Percentiles rank a stretch among this genome's conserved stretches.
Evolutionary conservation across 2,329 filamentous ascomycete genomes (phyloP).

Genomic region (Claviceps arundinis): DNA sequence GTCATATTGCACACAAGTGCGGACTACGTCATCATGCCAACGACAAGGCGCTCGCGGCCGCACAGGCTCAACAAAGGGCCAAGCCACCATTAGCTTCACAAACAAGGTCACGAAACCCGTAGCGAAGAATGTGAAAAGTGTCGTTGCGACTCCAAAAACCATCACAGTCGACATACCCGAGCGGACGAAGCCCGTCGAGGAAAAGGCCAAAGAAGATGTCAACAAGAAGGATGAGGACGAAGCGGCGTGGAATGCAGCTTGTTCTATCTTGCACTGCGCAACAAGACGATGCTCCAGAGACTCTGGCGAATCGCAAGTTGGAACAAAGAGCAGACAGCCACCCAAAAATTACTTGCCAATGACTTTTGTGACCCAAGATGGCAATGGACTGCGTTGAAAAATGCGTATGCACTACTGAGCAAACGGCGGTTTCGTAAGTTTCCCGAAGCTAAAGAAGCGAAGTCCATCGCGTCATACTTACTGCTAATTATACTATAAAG

Average conservation of each 20-base stretch:
- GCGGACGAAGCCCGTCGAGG: no score
- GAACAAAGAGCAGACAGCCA: constrained; percentile 74
- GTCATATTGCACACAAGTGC: no score
- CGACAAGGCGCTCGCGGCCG: no score
- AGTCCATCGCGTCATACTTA: neutral
- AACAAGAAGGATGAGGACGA: no score
- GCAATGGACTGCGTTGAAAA: constrained; percentile 83
- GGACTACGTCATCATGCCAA: no score
- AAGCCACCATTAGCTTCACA: no score
- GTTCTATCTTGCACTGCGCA: constrained; percentile 80
- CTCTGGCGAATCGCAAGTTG: constrained; percentile 91
- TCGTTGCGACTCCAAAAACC: no score
- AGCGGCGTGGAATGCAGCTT: constrained; percentile 84
- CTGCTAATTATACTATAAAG: constrained; percentile 25
- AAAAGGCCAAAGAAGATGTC: no score
- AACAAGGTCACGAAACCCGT: no score
- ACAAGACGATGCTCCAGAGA: constrained; percentile 80
- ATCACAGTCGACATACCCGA: no score
- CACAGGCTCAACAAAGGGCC: no score
- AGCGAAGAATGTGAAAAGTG: no score
- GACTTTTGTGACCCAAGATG: constrained; percentile 81
- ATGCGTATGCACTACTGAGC: constrained; percentile 88
- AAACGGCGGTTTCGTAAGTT: constrained; percentile 65
- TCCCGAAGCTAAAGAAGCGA: neutral
- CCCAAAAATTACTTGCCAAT: constrained; percentile 69